Evolutionary conservation across 2,329 filamentous ascomycete genomes (phyloP).

Genomic region (Leptodontidium sp.): DNA sequence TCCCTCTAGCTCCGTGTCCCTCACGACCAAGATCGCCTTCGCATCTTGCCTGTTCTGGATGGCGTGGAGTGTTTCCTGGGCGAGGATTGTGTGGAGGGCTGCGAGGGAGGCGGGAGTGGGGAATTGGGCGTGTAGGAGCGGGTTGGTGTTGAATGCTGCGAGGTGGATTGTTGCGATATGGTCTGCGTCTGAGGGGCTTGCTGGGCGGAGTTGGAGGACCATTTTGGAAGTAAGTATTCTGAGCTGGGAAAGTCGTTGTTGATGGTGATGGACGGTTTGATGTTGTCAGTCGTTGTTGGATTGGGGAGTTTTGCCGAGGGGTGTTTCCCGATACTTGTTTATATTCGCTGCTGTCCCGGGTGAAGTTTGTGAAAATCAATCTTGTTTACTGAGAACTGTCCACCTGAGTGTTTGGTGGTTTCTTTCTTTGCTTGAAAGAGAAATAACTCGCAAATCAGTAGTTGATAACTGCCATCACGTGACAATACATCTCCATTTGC

Average conservation of each 20-base stretch:
- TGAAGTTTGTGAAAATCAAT: too few relatives aligned
- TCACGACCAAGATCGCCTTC: constrained; percentile 39
- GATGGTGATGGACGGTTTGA: not conserved
- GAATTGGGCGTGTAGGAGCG: constrained; percentile 42
- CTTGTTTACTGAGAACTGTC: too few relatives aligned
- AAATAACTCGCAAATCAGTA: too few relatives aligned
- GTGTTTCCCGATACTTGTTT: not conserved
- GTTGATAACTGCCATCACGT: too few relatives aligned
- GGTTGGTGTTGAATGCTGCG: constrained; percentile 42
- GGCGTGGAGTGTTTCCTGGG: constrained; percentile 31
- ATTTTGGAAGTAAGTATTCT: constrained; percentile 24
- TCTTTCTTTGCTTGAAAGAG: too few relatives aligned
- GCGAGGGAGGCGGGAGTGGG: constrained; percentile 36
- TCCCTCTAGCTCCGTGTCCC: constrained; percentile 31
- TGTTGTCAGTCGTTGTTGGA: not conserved
- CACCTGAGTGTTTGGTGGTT: too few relatives aligned
- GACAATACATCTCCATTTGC: too few relatives aligned
- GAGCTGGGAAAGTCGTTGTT: not conserved
- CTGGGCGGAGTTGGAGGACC: constrained; percentile 36
- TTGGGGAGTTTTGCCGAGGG: constrained; percentile 5
- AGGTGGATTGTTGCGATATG: constrained; percentile 43
- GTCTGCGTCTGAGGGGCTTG: constrained; percentile 36
- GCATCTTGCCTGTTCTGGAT: constrained; percentile 27
- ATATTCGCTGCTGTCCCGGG: not conserved
- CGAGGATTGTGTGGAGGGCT: constrained; percentile 34